Evolutionary conservation across 768 basidiomycete species (phyloP).

Genomic region (Tulasnella sp.): DNA sequence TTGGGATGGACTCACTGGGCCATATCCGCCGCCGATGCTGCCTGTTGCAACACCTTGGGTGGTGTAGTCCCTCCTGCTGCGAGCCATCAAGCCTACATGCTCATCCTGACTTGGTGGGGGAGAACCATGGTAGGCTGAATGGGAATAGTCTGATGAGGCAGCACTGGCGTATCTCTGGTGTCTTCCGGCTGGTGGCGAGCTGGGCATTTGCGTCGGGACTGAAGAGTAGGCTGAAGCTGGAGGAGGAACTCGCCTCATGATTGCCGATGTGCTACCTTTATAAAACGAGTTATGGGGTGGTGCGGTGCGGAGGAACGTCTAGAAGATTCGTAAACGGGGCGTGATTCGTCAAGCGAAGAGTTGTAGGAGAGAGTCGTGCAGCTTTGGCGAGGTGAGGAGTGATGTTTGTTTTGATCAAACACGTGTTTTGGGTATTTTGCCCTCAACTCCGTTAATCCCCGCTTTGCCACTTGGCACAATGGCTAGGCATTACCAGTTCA

Average conservation of each 20-base stretch:
- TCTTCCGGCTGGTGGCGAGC: conserved; percentile 4
- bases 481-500: not conserved
- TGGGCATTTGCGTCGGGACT: conserved; percentile 23
- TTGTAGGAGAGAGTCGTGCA: not conserved
- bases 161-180: conserved; percentile 3
- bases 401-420: not conserved
- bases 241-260: conserved; percentile 5
- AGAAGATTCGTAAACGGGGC: conserved; percentile 5
- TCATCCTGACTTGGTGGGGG: conserved; percentile 41
- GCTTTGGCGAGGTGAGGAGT: conserved; percentile 5
- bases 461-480: not conserved
- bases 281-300: not conserved
- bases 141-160: conserved; percentile 33
- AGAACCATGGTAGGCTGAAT: conserved; percentile 31
- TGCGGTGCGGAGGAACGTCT: not conserved
- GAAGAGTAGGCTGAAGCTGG: conserved; percentile 14
- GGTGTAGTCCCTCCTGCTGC: conserved; percentile 41
- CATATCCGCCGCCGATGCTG: conserved; percentile 72
- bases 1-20: conserved; percentile 42
- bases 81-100: conserved; percentile 26
- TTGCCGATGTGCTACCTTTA: not conserved
- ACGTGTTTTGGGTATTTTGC: not conserved
- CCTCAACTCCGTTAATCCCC: not conserved
- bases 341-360: not conserved
- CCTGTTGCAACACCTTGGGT: conserved; percentile 78